Evolutionary conservation across 2,329 filamentous ascomycete genomes (phyloP).

Genomic region (Cladophialophora psammophila): DNA sequence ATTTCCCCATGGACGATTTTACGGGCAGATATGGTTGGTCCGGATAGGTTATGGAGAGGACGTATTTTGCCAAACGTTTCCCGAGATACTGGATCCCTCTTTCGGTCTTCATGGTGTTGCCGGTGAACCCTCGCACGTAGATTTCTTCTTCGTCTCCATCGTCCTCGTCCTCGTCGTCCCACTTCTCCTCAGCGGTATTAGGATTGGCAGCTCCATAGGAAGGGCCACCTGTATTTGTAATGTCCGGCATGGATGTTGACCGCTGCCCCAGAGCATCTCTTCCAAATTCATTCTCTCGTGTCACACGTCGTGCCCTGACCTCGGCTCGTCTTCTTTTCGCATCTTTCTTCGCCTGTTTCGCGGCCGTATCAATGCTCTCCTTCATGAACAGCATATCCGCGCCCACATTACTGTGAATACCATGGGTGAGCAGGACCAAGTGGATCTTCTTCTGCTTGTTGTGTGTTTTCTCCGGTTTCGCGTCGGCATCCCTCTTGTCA

Average conservation of each 20-base stretch:
- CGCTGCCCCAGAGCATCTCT: constrained; percentile 31
- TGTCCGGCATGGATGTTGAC: constrained; percentile 37
- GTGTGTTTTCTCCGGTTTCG: constrained; percentile 41
- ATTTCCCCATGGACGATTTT: constrained; percentile 61
- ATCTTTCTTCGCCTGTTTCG: constrained; percentile 74
- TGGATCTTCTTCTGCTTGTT: constrained; percentile 80
- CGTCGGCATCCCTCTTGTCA: constrained; percentile 30
- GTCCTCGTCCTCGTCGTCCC: constrained; percentile 50
- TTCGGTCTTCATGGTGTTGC: constrained; percentile 76
- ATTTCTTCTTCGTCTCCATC: constrained; percentile 61
- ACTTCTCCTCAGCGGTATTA: constrained; percentile 46
- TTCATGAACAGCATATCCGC: constrained; percentile 98
- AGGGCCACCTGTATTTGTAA: constrained; percentile 33
- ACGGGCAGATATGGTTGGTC: constrained; percentile 85
- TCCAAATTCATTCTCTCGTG: constrained; percentile 37
- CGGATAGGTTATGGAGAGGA: constrained; percentile 88
- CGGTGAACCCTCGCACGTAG: constrained; percentile 63
- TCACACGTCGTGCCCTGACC: constrained; percentile 55
- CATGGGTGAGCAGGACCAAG: constrained; percentile 90
- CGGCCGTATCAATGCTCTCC: constrained; percentile 90
- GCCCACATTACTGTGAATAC: constrained; percentile 92
- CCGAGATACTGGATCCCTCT: constrained; percentile 96
- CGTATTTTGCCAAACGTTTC: constrained; percentile 89
- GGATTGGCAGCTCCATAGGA: constrained; percentile 54
- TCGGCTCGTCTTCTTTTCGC: constrained; percentile 65